phyloP scores from a whole-genome alignment of 805 yeast species.

The Saccharomycopsis capsularis region DNA sequence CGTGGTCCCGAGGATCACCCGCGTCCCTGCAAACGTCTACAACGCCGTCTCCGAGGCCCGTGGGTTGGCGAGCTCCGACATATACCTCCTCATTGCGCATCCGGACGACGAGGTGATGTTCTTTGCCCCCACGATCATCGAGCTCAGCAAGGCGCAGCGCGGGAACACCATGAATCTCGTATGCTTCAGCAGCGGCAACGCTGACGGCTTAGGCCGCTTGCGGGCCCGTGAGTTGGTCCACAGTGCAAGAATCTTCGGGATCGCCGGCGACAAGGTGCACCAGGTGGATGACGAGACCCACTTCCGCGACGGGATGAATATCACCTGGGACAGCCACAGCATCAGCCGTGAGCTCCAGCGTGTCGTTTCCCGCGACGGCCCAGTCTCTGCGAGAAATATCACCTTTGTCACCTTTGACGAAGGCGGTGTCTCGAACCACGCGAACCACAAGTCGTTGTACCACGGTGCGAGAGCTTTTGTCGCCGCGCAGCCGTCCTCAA shows the following conservation, averaged over 20 bases:
- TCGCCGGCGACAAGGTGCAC: constrained; percentile 35
- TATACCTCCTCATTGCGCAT: constrained; percentile 72
- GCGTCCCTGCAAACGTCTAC: not conserved
- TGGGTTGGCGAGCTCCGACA: constrained; percentile 22
- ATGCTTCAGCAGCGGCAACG: constrained; percentile 75
- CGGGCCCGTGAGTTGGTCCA: constrained; percentile 53
- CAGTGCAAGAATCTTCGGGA: constrained; percentile 50
- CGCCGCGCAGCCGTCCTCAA: not conserved
- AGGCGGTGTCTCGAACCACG: constrained; percentile 75
- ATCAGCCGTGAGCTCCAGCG: constrained; percentile 30
- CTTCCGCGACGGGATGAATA: constrained; percentile 62
- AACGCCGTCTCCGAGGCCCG: not conserved
- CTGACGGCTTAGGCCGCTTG: constrained; percentile 60
- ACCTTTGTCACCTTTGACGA: constrained; percentile 70
- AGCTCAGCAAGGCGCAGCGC: constrained; percentile 40
- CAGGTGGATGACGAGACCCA: constrained; percentile 41
- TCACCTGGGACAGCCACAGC: constrained; percentile 49
- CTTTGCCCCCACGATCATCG: constrained; percentile 72
- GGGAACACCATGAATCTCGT: constrained; percentile 49
- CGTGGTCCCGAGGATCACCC: constrained; percentile 7
- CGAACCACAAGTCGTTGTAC: constrained; percentile 71
- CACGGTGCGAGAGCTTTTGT: constrained; percentile 35
- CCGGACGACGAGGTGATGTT: constrained; percentile 99
- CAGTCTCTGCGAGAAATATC: constrained; percentile 22
- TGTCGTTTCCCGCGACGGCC: not conserved